Percentiles rank a stretch among this genome's conserved stretches.
Conservation (phyloP, 495 filamentous ascomycete genomes). For the Talaromyces ruber region DNA sequence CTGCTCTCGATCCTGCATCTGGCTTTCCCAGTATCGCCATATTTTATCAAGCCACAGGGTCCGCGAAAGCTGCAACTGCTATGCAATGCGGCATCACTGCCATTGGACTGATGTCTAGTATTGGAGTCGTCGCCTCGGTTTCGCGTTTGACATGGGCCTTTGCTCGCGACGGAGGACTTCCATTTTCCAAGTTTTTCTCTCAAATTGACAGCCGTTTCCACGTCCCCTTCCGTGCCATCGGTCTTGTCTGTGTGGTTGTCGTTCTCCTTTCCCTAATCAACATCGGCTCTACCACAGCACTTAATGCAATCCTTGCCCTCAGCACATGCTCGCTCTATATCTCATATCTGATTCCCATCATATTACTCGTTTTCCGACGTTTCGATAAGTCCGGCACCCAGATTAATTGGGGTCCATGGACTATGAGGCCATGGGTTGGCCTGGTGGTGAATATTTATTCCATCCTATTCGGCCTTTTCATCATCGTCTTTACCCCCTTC, state of each 20-base stretch:
- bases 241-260: constrained; percentile 26
- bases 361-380: constrained; percentile 27
- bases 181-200: constrained; percentile 42
- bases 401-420: constrained; percentile 22
- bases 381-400: constrained; percentile 13
- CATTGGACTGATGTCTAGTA: constrained; percentile 15
- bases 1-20: constrained; percentile 19
- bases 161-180: constrained; percentile 51
- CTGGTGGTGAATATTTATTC: constrained; percentile 33
- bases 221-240: constrained; percentile 41
- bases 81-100: constrained; percentile 17
- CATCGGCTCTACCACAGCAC: constrained; percentile 36
- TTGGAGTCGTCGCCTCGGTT: constrained; percentile 31
- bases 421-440: constrained; percentile 21
- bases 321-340: constrained; percentile 36
- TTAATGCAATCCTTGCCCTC: constrained; percentile 43
- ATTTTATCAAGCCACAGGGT: constrained; percentile 18
- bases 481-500: constrained; percentile 37
- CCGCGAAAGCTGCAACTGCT: constrained; percentile 15
- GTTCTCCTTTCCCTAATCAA: constrained; percentile 42
- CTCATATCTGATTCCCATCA: constrained; percentile 41
- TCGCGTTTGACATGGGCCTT: constrained; percentile 52
- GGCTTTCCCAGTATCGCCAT: constrained; percentile 25
- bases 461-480: constrained; percentile 30
- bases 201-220: constrained; percentile 28